These are phyloP conservation scores for Morella rubra DNA, from an alignment of 306 rosid species.

Conservation along the genomic window DNA sequence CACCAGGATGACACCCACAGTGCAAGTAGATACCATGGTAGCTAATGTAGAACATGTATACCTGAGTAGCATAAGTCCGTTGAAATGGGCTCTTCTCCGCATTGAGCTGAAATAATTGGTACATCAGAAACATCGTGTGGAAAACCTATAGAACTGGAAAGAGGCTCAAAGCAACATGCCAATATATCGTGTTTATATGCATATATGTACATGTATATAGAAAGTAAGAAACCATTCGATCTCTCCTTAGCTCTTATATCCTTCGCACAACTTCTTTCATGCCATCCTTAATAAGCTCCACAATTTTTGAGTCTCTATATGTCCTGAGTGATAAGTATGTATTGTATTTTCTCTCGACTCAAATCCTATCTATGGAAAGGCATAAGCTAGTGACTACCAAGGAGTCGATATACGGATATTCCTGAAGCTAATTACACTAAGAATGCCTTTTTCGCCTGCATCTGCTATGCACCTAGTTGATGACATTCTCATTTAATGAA, in stretches of 20 bases:
- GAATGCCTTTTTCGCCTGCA: neutral
- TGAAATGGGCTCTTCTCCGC: constrained; percentile 96
- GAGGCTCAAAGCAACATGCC: constrained; percentile 15
- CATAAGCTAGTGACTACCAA: neutral
- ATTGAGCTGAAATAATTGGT: constrained; percentile 72
- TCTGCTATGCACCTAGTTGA: neutral
- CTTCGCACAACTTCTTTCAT: neutral
- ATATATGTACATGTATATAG: neutral
- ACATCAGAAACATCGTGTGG: constrained; percentile 16
- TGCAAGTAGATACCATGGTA: neutral
- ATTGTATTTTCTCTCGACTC: neutral
- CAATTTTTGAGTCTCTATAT: neutral
- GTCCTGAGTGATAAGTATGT: neutral
- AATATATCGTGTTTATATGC: neutral
- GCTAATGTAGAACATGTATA: constrained; percentile 27
- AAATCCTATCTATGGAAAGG: neutral
- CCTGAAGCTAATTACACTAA: neutral
- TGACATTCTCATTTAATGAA: neutral
- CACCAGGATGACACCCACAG: neutral
- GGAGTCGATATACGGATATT: neutral
- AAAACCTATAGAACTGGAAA: constrained; percentile 9
- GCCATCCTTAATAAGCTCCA: neutral
- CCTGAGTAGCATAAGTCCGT: constrained; percentile 97
- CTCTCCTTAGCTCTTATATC: neutral
- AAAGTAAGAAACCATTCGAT: neutral